Percentiles rank a stretch among this genome's conserved stretches.
Evolutionary conservation across 148 eudicot species (phyloP).

Genomic region (Selenicereus undatus): DNA sequence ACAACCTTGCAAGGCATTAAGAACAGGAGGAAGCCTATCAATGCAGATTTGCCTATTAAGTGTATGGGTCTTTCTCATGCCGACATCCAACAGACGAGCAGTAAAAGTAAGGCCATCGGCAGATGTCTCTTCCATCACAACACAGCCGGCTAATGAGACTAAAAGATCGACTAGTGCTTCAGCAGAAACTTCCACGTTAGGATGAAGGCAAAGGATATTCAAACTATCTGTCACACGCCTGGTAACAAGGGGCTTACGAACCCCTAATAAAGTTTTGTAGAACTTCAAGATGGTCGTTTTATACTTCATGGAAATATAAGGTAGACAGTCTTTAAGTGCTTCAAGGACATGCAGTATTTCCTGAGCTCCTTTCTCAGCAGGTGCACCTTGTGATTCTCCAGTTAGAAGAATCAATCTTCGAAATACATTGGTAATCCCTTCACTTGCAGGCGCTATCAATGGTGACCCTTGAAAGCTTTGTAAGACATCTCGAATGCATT

Average conservation of each 20-base stretch:
- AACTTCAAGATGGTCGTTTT: slow-evolving; percentile 55
- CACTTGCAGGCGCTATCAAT: slow-evolving; percentile 73
- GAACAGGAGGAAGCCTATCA: slow-evolving; percentile 72
- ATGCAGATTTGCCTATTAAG: slow-evolving; percentile 59
- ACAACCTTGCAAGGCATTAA: slow-evolving; percentile 70
- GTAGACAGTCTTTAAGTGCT: slow-evolving; percentile 71
- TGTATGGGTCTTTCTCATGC: slow-evolving; percentile 64
- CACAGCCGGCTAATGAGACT: slow-evolving; percentile 49
- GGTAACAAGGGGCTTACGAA: slow-evolving; percentile 67
- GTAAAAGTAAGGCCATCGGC: slow-evolving; percentile 83
- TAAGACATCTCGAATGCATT: slow-evolving; percentile 60
- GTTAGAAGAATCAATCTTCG: slow-evolving; percentile 69
- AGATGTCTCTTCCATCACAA: slow-evolving; percentile 58
- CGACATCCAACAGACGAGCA: slow-evolving; percentile 73
- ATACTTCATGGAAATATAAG: slow-evolving; percentile 55
- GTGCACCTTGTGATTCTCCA: slow-evolving; percentile 49
- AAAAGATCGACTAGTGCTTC: slow-evolving; percentile 69
- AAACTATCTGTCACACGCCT: slow-evolving; percentile 76
- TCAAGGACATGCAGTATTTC: slow-evolving; percentile 74
- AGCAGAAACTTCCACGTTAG: slow-evolving; percentile 56
- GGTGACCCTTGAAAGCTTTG: slow-evolving; percentile 52
- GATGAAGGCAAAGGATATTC: slow-evolving; percentile 55
- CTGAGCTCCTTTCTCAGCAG: slow-evolving; percentile 81
- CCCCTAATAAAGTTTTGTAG: slow-evolving; percentile 63
- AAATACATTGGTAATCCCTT: slow-evolving; percentile 59